Conservation (phyloP, 2,329 filamentous ascomycete genomes). For the Diaporthe sp. region DNA sequence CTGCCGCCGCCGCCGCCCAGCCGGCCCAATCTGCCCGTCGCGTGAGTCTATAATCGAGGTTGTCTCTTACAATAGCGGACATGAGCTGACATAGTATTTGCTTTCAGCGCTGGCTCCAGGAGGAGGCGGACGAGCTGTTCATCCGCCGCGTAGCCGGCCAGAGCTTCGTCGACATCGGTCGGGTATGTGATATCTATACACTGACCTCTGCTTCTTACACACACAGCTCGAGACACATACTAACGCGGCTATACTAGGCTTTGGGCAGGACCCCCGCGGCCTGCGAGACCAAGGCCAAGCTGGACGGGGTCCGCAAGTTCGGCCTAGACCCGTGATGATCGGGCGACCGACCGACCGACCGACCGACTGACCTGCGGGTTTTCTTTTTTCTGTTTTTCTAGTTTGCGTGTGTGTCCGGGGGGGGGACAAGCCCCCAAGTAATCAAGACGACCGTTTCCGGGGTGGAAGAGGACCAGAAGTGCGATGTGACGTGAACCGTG, state of each 20-base stretch:
- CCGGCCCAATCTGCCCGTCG: neutral
- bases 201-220: neutral
- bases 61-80: neutral
- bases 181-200: neutral
- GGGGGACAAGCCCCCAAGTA: neutral
- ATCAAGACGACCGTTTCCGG: neutral
- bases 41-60: neutral
- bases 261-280: neutral
- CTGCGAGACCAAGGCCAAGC: constrained; percentile 21
- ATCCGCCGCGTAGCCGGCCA: neutral
- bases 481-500: constrained; percentile 13
- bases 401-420: neutral
- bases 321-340: too few relatives aligned
- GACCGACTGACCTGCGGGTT: neutral
- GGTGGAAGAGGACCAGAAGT: neutral
- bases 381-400: neutral
- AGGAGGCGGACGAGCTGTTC: neutral
- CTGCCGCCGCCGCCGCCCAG: neutral
- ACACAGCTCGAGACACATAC: neutral
- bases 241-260: neutral
- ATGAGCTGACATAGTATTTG: neutral
- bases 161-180: neutral
- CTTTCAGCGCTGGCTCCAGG: neutral
- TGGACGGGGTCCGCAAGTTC: neutral
- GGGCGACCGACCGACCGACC: neutral